These are phyloP conservation scores for Leccinum subrobustum DNA, from an alignment of 1,284 basidiomycete species.

Conservation along the genomic window DNA sequence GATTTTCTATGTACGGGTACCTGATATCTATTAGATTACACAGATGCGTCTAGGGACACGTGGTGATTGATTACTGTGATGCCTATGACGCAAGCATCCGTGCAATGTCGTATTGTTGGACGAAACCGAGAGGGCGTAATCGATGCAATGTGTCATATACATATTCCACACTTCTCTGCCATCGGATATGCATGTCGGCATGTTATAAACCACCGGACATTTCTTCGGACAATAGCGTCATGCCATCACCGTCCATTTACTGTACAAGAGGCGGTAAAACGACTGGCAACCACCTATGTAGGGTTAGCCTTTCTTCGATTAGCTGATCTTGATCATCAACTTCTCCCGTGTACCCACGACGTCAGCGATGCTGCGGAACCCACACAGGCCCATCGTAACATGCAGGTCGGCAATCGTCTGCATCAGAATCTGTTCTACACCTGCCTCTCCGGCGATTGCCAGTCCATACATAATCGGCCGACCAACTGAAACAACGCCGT, in stretches of 20 bases:
- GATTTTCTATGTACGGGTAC: background rate
- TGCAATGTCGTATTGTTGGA: background rate
- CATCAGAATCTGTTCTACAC: constrained; percentile 53
- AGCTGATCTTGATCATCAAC: constrained; percentile 23
- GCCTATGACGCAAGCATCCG: background rate
- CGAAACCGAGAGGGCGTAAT: background rate
- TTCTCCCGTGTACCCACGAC: constrained; percentile 36
- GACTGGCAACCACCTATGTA: background rate
- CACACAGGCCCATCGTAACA: constrained; percentile 47
- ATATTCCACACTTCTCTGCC: background rate
- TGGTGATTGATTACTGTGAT: background rate
- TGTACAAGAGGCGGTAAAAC: background rate
- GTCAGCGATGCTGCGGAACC: constrained; percentile 40
- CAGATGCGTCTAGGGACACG: background rate
- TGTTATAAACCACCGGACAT: background rate
- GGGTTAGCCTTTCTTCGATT: background rate
- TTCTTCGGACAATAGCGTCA: background rate
- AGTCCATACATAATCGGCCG: constrained; percentile 54
- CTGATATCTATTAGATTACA: background rate
- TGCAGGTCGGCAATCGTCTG: constrained; percentile 55
- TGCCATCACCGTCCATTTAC: background rate
- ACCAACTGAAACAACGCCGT: constrained; percentile 34
- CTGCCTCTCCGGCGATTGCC: constrained; percentile 50
- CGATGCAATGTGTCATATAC: background rate
- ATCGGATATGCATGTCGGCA: background rate